Evolutionary conservation across 2,329 filamentous ascomycete species (phyloP).

Genomic region (Talaromyces sp.): DNA sequence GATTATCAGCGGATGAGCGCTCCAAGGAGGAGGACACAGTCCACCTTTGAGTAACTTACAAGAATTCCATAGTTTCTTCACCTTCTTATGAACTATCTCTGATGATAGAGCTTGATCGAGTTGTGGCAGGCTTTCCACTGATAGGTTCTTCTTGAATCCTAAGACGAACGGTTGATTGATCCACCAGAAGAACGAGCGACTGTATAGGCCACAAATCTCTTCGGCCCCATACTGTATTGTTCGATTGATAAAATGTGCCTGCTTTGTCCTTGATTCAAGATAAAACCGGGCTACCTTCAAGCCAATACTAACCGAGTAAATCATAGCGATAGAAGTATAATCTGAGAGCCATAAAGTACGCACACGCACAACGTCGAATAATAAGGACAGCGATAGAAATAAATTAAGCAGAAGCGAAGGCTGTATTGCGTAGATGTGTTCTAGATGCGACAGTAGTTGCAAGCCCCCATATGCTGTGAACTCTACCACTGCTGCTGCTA

Average conservation of each 20-base stretch:
- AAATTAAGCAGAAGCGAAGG: constrained; percentile 8
- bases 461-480: constrained; percentile 1
- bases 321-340: constrained; percentile 3
- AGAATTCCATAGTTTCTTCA: neutral
- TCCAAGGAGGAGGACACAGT: neutral
- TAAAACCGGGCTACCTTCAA: constrained; percentile 14
- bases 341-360: constrained; percentile 7
- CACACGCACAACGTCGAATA: constrained; percentile 10
- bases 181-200: constrained; percentile 14
- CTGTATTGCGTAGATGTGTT: constrained; percentile 10
- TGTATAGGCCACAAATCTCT: constrained; percentile 9
- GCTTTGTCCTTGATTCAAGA: constrained; percentile 8
- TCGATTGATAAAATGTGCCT: constrained; percentile 5
- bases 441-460: constrained; percentile 11
- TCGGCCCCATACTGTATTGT: constrained; percentile 11
- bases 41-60: neutral
- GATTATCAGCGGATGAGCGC: neutral
- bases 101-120: constrained; percentile 10
- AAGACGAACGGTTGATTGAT: constrained; percentile 6
- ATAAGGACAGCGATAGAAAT: constrained; percentile 11
- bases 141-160: neutral
- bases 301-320: neutral
- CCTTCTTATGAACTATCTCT: neutral
- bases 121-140: constrained; percentile 4
- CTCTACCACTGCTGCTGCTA: constrained; percentile 4